These are phyloP conservation scores for Biancaea sappan DNA, from an alignment of 306 rosid genomes.

Conservation along the genomic window DNA sequence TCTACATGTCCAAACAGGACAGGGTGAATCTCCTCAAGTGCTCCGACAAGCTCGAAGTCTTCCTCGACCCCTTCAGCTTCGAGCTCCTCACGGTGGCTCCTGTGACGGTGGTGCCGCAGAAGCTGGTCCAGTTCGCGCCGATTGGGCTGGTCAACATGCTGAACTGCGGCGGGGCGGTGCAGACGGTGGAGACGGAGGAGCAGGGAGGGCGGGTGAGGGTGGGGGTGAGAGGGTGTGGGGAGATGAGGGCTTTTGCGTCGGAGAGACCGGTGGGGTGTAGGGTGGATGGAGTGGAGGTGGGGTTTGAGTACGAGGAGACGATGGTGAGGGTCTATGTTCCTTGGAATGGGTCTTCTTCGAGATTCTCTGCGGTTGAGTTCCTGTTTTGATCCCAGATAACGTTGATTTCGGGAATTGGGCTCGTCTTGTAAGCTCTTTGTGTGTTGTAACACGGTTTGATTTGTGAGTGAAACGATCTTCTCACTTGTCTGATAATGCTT, in stretches of 20 bases:
- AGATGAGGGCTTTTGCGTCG: conserved; percentile 60
- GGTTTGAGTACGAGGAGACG: conserved; percentile 49
- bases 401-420: too few species aligned
- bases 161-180: conserved; percentile 67
- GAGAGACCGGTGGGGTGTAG: conserved; percentile 52
- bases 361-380: conserved; percentile 49
- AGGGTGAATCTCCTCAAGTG: conserved; percentile 52
- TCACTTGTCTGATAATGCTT: too few species aligned
- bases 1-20: conserved; percentile 48
- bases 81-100: conserved; percentile 71
- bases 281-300: conserved; percentile 49
- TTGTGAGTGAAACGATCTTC: too few species aligned
- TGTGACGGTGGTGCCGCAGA: conserved; percentile 36
- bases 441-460: too few species aligned
- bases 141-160: conserved; percentile 79
- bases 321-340: conserved; percentile 55
- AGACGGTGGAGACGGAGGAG: conserved; percentile 45
- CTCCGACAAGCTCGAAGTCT: conserved; percentile 43
- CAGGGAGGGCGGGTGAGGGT: conserved; percentile 34
- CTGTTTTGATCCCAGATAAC: conserved; percentile 57
- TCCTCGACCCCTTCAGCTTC: conserved; percentile 57
- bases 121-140: conserved; percentile 53
- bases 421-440: too few species aligned
- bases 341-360: conserved; percentile 50
- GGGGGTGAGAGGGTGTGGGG: conserved; percentile 59